phyloP scores from a whole-genome alignment of 805 yeast genomes.

The Jamesozyma rosinii region DNA sequence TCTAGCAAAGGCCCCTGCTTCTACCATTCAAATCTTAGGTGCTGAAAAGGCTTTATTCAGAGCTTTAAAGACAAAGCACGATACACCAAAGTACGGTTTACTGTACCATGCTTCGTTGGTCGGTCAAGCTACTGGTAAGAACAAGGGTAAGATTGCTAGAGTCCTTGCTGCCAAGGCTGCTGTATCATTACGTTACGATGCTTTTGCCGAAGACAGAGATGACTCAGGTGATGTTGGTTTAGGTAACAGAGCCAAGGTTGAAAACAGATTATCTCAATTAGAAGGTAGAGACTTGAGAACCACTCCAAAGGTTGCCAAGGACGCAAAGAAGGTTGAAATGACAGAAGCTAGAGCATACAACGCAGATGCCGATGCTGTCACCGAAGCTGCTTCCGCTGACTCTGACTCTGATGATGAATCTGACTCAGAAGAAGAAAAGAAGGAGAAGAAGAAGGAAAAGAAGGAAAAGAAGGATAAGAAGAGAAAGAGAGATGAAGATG shows the following conservation, averaged over 20 bases:
- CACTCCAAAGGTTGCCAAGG: constrained; percentile 71
- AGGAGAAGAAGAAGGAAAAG: constrained; percentile 30
- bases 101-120: constrained; percentile 93
- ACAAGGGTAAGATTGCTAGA: constrained; percentile 98
- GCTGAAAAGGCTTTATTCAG: constrained; percentile 98
- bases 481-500: constrained; percentile 28
- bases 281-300: constrained; percentile 96
- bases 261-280: constrained; percentile 83
- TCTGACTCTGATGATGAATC: constrained; percentile 34
- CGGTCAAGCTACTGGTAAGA: constrained; percentile 96
- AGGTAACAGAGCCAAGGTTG: constrained; percentile 86
- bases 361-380: constrained; percentile 81
- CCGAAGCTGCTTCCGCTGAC: constrained; percentile 32
- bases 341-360: constrained; percentile 82
- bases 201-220: constrained; percentile 92
- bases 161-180: constrained; percentile 98
- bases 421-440: constrained; percentile 31
- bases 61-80: constrained; percentile 96
- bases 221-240: constrained; percentile 92
- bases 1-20: constrained; percentile 96
- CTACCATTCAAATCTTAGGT: constrained; percentile 95
- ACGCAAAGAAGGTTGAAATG: constrained; percentile 78
- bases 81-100: constrained; percentile 96
- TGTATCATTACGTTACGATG: constrained; percentile 91
- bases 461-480: constrained; percentile 33